phyloP scores from a whole-genome alignment of 2,329 filamentous ascomycete species.

The Venturiaceae sp. region DNA sequence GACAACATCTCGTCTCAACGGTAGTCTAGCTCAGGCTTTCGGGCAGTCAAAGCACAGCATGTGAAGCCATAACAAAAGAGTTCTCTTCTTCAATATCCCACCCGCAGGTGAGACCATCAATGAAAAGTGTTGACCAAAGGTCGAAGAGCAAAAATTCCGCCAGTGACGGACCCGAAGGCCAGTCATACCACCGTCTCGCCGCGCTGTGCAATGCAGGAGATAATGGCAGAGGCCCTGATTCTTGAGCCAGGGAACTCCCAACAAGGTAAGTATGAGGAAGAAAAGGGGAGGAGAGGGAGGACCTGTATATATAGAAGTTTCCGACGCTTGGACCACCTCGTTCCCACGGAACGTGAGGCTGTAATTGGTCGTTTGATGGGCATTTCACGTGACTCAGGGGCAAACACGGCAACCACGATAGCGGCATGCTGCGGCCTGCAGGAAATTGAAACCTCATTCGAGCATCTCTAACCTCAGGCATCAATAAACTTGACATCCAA shows the following conservation, averaged over 20 bases:
- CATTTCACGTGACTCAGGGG: not conserved
- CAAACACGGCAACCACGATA: too few relatives aligned
- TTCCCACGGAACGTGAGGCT: not conserved
- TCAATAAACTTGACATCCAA: too few relatives aligned
- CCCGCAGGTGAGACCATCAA: slow-evolving; percentile 24
- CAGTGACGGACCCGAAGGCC: slow-evolving; percentile 38
- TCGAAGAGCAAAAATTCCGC: slow-evolving; percentile 40
- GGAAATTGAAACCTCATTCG: not conserved
- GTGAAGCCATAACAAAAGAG: too few relatives aligned
- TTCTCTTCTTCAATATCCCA: slow-evolving; percentile 26
- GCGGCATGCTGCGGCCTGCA: too few relatives aligned
- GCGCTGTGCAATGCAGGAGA: slow-evolving; percentile 9
- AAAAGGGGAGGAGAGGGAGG: not conserved
- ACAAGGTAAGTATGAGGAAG: slow-evolving; percentile 10
- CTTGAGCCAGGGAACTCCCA: slow-evolving; percentile 8
- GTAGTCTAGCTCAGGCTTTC: too few relatives aligned
- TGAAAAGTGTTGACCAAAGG: slow-evolving; percentile 27
- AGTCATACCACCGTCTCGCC: slow-evolving; percentile 18
- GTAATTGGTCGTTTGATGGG: not conserved
- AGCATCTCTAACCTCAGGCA: not conserved
- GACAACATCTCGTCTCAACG: too few relatives aligned
- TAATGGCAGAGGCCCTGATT: slow-evolving; percentile 8
- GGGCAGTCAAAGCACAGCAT: slow-evolving; percentile 13
- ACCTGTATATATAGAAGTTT: not conserved
- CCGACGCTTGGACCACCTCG: not conserved